Conservation (phyloP, 768 basidiomycete genomes). For the Trametes cingulata region DNA sequence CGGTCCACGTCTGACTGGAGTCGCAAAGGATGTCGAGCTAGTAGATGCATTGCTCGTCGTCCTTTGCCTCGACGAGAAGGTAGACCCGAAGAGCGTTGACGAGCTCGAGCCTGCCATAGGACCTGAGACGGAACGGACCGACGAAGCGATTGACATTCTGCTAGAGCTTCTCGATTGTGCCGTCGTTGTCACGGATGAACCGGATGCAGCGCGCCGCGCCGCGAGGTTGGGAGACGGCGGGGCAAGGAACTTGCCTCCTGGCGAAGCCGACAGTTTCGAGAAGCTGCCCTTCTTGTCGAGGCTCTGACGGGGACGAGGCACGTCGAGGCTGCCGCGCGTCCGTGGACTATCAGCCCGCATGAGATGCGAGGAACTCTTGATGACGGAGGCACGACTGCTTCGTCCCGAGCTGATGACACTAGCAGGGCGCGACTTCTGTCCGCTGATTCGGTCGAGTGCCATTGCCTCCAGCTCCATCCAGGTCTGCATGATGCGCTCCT, state of each 20-base stretch:
- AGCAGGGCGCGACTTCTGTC: constrained; percentile 61
- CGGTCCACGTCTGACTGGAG: constrained; percentile 33
- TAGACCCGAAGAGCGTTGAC: constrained; percentile 52
- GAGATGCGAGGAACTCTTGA: constrained; percentile 13
- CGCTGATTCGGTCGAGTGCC: constrained; percentile 65
- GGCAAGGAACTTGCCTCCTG: constrained; percentile 44
- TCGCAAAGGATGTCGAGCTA: constrained; percentile 32
- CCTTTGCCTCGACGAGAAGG: constrained; percentile 83
- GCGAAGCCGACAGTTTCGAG: constrained; percentile 40
- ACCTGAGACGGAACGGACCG: constrained; percentile 70
- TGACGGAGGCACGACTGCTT: constrained; percentile 52
- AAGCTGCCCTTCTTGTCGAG: constrained; percentile 39
- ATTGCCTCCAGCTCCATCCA: constrained; percentile 83
- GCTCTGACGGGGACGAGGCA: constrained; percentile 8
- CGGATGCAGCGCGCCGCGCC: constrained; percentile 52
- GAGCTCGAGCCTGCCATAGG: constrained; percentile 47
- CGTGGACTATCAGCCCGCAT: constrained; percentile 6
- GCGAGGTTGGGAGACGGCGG: constrained; percentile 42
- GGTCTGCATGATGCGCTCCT: constrained; percentile 69
- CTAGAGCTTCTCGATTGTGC: constrained; percentile 54
- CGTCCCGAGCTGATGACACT: constrained; percentile 69
- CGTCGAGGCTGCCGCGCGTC: constrained; percentile 11
- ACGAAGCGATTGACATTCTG: constrained; percentile 54
- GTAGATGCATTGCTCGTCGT: constrained; percentile 62
- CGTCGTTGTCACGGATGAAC: constrained; percentile 41